phyloP scores from a whole-genome alignment of 176 grass and related monocot genomes.

The Rhynchospora pubera region DNA sequence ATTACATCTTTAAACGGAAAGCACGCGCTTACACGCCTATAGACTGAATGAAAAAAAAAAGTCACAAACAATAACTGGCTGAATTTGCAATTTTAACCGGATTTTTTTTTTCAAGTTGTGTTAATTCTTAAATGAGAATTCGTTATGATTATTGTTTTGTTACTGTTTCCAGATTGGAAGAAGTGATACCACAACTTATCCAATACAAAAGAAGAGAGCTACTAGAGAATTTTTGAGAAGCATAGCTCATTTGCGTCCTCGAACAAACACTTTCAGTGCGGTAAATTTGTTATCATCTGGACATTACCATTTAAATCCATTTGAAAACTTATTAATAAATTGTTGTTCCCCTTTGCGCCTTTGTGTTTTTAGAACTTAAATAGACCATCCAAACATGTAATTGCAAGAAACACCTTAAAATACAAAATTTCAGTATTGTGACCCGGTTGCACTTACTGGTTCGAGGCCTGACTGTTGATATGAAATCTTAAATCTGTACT shows the following conservation, averaged over 20 bases:
- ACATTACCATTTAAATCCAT: neutral
- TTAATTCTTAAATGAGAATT: neutral
- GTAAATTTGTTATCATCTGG: slow-evolving; percentile 41
- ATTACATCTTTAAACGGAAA: no score
- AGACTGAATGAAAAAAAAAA: no score
- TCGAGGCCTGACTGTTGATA: neutral
- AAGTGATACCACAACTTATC: slow-evolving; percentile 78
- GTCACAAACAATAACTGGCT: no score
- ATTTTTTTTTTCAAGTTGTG: neutral
- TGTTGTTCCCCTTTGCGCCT: neutral
- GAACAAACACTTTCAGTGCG: slow-evolving; percentile 95
- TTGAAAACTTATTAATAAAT: neutral
- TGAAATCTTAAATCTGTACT: neutral
- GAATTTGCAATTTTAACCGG: neutral
- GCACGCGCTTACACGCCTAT: no score
- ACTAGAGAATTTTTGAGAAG: slow-evolving; percentile 90
- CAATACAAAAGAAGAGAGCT: slow-evolving; percentile 91
- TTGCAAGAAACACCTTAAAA: no score
- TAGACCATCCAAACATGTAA: neutral
- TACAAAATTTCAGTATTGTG: neutral
- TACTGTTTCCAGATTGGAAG: slow-evolving; percentile 73
- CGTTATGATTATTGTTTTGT: slow-evolving; percentile 4
- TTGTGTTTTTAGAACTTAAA: neutral
- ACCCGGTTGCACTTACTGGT: neutral
- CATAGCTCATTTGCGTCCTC: slow-evolving; percentile 92